A percentile compares a stretch with the other conserved stretches of the same genome.
Evolutionary conservation across 257 asterid genomes (phyloP).

Genomic region (Nyctanthes arbortristis): DNA sequence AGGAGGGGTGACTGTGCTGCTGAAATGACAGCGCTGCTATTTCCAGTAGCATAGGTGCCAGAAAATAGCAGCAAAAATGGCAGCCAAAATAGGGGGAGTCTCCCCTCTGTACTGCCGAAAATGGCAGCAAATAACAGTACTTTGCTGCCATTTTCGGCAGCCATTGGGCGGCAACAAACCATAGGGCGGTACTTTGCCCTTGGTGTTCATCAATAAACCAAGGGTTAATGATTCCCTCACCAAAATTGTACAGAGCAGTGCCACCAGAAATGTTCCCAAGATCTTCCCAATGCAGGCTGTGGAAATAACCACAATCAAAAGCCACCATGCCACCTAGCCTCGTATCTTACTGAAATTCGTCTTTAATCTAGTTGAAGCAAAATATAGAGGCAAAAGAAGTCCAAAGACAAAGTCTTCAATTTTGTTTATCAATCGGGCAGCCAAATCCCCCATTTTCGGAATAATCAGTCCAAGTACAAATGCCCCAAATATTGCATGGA

Average conservation of each 20-base stretch:
- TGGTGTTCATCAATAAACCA: conserved; percentile 51
- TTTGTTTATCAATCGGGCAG: conserved; percentile 38
- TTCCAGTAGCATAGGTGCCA: too few relatives aligned
- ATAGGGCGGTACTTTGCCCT: too few relatives aligned
- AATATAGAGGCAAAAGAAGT: conserved; percentile 46
- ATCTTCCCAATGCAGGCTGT: conserved; percentile 49
- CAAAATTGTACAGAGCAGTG: conserved; percentile 32
- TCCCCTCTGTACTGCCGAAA: too few relatives aligned
- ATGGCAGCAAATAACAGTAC: too few relatives aligned
- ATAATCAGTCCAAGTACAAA: conserved; percentile 41
- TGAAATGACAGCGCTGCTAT: too few relatives aligned
- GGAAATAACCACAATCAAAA: conserved; percentile 41
- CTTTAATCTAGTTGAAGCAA: conserved; percentile 48
- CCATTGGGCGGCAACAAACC: too few relatives aligned
- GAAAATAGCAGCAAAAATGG: too few relatives aligned
- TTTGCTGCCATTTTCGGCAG: too few relatives aligned
- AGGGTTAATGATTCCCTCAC: conserved; percentile 36
- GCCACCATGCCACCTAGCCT: conserved; percentile 51
- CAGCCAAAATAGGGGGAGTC: too few relatives aligned
- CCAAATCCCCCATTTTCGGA: conserved; percentile 41
- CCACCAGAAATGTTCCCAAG: conserved; percentile 39
- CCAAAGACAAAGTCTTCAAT: conserved; percentile 52
- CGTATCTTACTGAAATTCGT: conserved; percentile 40
- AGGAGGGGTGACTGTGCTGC: too few relatives aligned
- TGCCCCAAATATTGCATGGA: conserved; percentile 35